phyloP scores from a whole-genome alignment of 2,329 filamentous ascomycete species.

The Beauveria sp. region DNA sequence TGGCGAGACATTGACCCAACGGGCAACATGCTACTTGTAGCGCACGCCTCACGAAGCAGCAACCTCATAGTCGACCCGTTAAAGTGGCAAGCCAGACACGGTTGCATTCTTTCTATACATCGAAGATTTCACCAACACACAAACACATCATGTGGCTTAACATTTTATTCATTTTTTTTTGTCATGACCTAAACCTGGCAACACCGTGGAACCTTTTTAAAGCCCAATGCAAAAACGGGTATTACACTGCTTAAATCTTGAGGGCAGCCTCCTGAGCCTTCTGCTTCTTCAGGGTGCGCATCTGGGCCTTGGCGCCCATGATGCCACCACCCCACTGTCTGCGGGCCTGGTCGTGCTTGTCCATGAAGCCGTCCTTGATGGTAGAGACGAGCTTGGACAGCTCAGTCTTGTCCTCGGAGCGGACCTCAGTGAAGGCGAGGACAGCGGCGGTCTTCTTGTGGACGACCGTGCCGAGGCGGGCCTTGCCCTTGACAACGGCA shows the following conservation, averaged over 20 bases:
- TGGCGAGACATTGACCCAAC: too few relatives aligned
- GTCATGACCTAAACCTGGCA: slow-evolving; percentile 33
- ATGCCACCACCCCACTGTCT: slow-evolving; percentile 99
- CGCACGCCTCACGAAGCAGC: too few relatives aligned
- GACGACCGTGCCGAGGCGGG: slow-evolving; percentile 94
- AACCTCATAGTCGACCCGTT: too few relatives aligned
- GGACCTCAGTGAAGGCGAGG: slow-evolving; percentile 91
- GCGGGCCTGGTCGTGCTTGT: slow-evolving; percentile 87
- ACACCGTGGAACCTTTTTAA: slow-evolving; percentile 30
- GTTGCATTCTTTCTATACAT: background rate
- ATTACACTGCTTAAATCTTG: slow-evolving; percentile 73
- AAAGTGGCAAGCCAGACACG: background rate
- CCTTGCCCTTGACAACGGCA: slow-evolving; percentile 99
- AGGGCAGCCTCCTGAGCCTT: slow-evolving; percentile 91
- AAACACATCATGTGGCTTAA: slow-evolving; percentile 18
- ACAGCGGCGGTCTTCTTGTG: slow-evolving; percentile 99
- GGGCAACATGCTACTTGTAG: too few relatives aligned
- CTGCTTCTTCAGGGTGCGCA: slow-evolving; percentile 72
- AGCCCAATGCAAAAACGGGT: slow-evolving; percentile 32
- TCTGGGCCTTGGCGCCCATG: slow-evolving; percentile 92
- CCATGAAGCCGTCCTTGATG: slow-evolving; percentile 96
- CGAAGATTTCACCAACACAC: background rate
- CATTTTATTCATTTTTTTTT: slow-evolving; percentile 35
- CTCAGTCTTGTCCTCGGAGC: slow-evolving; percentile 96
- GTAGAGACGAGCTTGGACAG: slow-evolving; percentile 92